Conservation (phyloP, 257 asterid genomes). For the Capsicum baccatum region DNA sequence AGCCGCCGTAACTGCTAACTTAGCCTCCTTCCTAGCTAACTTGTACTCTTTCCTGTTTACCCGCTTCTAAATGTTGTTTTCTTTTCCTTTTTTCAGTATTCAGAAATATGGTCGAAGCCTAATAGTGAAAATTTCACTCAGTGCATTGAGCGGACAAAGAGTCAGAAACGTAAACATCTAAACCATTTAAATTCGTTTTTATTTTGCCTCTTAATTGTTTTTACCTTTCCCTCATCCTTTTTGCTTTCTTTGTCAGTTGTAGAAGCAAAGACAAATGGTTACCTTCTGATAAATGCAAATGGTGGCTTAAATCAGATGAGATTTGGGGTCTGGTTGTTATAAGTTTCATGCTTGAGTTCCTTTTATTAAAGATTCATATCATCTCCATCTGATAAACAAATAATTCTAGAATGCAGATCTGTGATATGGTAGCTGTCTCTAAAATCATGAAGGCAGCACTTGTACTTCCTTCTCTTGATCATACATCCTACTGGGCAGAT, state of each 20-base stretch:
- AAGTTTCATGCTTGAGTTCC: constrained; percentile 37
- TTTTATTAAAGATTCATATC: constrained; percentile 31
- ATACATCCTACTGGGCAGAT: constrained; percentile 96
- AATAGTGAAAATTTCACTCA: constrained; percentile 77
- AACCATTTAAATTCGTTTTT: constrained; percentile 24
- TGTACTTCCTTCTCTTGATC: constrained; percentile 95
- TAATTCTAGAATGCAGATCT: constrained; percentile 94
- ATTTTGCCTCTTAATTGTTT: background rate
- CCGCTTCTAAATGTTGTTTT: background rate
- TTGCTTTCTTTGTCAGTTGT: constrained; percentile 53
- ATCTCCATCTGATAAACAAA: constrained; percentile 60
- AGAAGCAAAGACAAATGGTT: constrained; percentile 77
- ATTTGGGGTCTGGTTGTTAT: constrained; percentile 95
- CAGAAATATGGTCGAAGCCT: constrained; percentile 89
- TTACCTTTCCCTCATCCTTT: constrained; percentile 26
- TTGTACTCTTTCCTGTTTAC: too few relatives aligned
- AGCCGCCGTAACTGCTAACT: too few relatives aligned
- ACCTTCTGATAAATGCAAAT: constrained; percentile 84
- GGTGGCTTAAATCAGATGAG: constrained; percentile 99
- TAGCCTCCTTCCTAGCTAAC: too few relatives aligned
- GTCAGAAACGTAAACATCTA: constrained; percentile 65
- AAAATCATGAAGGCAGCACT: constrained; percentile 91
- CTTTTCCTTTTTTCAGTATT: constrained; percentile 53
- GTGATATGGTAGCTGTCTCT: constrained; percentile 99
- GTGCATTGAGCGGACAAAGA: constrained; percentile 75